phyloP scores from a whole-genome alignment of 2,329 filamentous ascomycete genomes.

The Alternaria arbusti region DNA sequence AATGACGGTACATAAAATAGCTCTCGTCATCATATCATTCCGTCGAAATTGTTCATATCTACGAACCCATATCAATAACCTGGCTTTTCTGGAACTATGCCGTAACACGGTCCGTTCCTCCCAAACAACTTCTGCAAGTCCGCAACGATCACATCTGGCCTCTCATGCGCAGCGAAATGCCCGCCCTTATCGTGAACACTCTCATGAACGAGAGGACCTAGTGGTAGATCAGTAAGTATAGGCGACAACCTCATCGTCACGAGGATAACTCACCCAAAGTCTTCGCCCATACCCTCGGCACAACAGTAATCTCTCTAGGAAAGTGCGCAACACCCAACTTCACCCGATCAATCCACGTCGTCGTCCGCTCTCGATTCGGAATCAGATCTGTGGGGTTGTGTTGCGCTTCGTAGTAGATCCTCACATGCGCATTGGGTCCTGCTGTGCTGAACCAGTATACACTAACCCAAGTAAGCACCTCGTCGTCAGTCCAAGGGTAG shows the following conservation, averaged over 20 bases:
- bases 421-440: constrained; percentile 69
- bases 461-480: constrained; percentile 75
- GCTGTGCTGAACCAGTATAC: constrained; percentile 75
- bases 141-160: constrained; percentile 58
- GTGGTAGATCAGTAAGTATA: constrained; percentile 7
- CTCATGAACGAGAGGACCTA: constrained; percentile 63
- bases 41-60: not conserved
- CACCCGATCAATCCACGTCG: constrained; percentile 53
- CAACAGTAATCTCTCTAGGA: constrained; percentile 63
- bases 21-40: not conserved
- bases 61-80: constrained; percentile 25
- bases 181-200: constrained; percentile 59
- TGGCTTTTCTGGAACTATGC: constrained; percentile 41
- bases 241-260: not conserved
- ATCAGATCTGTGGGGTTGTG: constrained; percentile 48
- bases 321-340: constrained; percentile 63
- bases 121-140: constrained; percentile 67
- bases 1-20: not conserved
- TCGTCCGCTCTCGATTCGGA: constrained; percentile 43
- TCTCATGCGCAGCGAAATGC: constrained; percentile 68
- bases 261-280: constrained; percentile 58
- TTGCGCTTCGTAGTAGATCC: constrained; percentile 75
- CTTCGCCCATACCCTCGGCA: constrained; percentile 63
- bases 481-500: constrained; percentile 77
- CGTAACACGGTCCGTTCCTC: constrained; percentile 47